These are phyloP conservation scores for Stephanodiscus triporus DNA, from an alignment of 108 stramenopile species.

Conservation along the genomic window DNA sequence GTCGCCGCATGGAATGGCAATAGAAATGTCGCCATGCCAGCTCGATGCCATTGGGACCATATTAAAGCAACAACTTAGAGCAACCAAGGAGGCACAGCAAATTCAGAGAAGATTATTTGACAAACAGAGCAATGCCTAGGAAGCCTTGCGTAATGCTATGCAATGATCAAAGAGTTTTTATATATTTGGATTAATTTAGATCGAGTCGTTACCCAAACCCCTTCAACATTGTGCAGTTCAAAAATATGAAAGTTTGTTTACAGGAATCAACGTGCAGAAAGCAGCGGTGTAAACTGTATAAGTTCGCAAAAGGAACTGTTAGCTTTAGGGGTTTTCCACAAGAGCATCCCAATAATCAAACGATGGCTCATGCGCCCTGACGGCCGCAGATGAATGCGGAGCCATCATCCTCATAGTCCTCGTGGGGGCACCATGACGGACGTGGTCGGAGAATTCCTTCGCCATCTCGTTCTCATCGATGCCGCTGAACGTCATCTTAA, in stretches of 20 bases:
- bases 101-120: constrained; percentile 57
- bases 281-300: background rate
- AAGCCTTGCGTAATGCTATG: no score
- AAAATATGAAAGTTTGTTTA: background rate
- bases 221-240: background rate
- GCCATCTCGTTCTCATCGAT: constrained; percentile 46
- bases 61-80: constrained; percentile 55
- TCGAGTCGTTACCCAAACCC: background rate
- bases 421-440: background rate
- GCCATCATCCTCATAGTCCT: background rate
- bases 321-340: constrained; percentile 19
- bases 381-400: background rate
- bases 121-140: constrained; percentile 1
- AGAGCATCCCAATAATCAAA: constrained; percentile 52
- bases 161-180: background rate
- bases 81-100: constrained; percentile 56
- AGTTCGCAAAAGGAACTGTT: no score
- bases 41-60: constrained; percentile 66
- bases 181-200: background rate
- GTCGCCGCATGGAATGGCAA: constrained; percentile 71
- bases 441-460: constrained; percentile 23
- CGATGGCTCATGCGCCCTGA: constrained; percentile 12
- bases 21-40: constrained; percentile 75
- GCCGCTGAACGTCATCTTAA: constrained; percentile 45
- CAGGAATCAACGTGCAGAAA: background rate